These are phyloP conservation scores for Sequoia sempervirens DNA, from an alignment of 75 land plant species.

Conservation along the genomic window DNA sequence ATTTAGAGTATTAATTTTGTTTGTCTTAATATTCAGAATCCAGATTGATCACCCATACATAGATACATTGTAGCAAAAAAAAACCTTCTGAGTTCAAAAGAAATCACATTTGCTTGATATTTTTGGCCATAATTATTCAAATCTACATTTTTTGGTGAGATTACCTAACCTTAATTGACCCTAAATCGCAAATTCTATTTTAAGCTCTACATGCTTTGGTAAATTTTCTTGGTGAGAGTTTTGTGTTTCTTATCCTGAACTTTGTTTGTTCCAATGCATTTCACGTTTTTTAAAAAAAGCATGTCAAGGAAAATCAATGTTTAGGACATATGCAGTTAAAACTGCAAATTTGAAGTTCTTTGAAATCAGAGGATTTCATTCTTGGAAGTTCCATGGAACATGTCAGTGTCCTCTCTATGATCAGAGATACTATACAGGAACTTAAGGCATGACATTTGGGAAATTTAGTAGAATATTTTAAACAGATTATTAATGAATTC, in stretches of 20 bases:
- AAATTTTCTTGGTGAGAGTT: neutral
- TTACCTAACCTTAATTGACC: neutral
- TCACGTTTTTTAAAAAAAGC: neutral
- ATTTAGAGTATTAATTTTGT: neutral
- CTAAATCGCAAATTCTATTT: neutral
- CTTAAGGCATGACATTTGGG: neutral
- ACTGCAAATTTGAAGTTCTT: neutral
- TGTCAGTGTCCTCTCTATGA: neutral
- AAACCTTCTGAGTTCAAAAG: too few relatives aligned
- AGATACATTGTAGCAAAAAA: too few relatives aligned
- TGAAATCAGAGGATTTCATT: neutral
- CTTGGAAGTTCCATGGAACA: neutral
- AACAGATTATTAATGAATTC: too few relatives aligned
- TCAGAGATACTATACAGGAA: neutral
- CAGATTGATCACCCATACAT: neutral
- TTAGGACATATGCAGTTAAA: neutral
- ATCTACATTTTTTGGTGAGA: neutral
- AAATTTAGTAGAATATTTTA: neutral
- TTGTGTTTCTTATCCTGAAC: neutral
- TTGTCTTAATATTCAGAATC: neutral
- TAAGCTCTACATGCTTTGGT: neutral
- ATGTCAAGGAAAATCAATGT: neutral
- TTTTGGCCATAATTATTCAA: neutral
- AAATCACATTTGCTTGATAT: neutral
- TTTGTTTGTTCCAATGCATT: neutral